Evolutionary conservation across 257 asterid genomes (phyloP).

Genomic region (Anisodus tanguticus): DNA sequence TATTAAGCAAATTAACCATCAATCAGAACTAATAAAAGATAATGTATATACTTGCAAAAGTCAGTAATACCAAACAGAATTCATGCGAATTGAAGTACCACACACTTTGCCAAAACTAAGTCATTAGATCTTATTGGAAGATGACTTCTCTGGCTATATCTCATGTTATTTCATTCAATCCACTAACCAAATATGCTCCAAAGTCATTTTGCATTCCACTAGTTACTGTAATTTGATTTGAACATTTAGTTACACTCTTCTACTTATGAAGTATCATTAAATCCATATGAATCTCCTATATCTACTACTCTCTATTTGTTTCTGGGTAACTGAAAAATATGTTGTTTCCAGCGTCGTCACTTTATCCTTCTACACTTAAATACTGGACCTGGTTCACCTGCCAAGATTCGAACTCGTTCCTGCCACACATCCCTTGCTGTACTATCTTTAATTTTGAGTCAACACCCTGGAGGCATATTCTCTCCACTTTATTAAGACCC

Average conservation of each 20-base stretch:
- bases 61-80: constrained; percentile 3
- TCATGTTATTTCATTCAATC: background rate
- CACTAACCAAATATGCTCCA: background rate
- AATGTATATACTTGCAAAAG: background rate
- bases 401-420: background rate
- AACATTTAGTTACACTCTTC: background rate
- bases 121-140: background rate
- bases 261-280: background rate
- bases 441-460: background rate
- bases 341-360: background rate
- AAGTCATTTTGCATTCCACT: background rate
- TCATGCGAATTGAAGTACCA: background rate
- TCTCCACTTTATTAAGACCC: background rate
- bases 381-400: background rate
- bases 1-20: background rate
- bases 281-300: constrained; percentile 11
- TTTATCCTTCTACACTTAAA: background rate
- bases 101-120: background rate
- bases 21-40: background rate
- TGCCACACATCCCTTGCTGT: background rate
- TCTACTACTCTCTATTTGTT: background rate
- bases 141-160: background rate
- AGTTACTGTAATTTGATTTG: background rate
- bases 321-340: too few relatives aligned
- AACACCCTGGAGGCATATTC: background rate